A percentile compares a stretch with the other conserved stretches of the same genome.
phyloP scores from a whole-genome alignment of 495 filamentous ascomycete genomes.

The Pyrenula aspistea region DNA sequence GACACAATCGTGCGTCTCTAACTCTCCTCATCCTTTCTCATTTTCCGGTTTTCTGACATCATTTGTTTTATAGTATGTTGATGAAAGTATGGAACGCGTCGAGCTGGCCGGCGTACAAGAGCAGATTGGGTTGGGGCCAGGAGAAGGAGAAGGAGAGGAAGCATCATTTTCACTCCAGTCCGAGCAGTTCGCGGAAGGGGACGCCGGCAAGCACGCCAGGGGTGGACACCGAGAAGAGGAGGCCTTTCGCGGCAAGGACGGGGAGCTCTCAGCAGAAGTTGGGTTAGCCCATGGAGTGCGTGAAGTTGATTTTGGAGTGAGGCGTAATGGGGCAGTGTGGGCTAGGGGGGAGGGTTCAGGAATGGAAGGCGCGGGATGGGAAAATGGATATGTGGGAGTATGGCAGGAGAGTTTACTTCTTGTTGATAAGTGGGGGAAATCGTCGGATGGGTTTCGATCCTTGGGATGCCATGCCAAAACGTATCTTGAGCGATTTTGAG shows the following conservation, averaged over 20 bases:
- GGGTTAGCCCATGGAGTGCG: too few relatives aligned
- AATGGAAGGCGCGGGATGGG: too few relatives aligned
- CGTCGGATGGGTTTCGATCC: too few relatives aligned
- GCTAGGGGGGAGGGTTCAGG: too few relatives aligned
- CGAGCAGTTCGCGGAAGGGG: background rate
- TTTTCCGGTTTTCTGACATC: background rate
- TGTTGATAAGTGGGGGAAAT: too few relatives aligned
- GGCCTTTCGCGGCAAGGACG: background rate
- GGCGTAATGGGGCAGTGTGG: too few relatives aligned
- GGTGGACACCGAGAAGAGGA: background rate
- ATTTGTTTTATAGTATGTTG: background rate
- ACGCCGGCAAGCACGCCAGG: background rate
- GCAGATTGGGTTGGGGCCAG: background rate
- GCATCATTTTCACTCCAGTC: background rate
- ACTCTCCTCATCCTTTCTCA: background rate
- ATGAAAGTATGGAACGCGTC: slow-evolving; percentile 1
- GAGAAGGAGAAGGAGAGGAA: background rate
- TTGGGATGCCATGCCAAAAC: too few relatives aligned
- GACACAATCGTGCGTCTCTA: background rate
- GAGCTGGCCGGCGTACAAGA: background rate
- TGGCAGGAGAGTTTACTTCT: too few relatives aligned
- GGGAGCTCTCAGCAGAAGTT: background rate
- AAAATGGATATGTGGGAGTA: too few relatives aligned
- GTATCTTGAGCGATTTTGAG: too few relatives aligned
- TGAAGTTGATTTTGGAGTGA: too few relatives aligned